Evolutionary conservation across 805 yeast species (phyloP).

Genomic region (Nematodospora valgi): DNA sequence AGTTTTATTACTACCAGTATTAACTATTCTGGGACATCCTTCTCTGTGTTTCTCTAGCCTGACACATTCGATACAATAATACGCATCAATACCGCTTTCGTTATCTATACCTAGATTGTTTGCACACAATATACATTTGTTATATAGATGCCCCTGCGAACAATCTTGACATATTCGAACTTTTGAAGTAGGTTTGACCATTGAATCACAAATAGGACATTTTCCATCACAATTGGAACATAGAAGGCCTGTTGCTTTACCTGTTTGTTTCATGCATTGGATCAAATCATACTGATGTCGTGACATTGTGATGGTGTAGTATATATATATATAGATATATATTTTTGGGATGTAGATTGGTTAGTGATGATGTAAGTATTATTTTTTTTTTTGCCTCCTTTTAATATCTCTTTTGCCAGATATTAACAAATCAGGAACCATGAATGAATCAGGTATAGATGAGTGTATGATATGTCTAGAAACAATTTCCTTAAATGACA

Average conservation of each 20-base stretch:
- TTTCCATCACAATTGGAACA: constrained; percentile 88
- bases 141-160: constrained; percentile 62
- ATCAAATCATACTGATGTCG: constrained; percentile 85
- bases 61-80: constrained; percentile 84
- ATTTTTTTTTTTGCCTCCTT: too few relatives aligned
- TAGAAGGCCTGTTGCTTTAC: constrained; percentile 62
- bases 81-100: constrained; percentile 47
- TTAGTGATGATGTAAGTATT: too few relatives aligned
- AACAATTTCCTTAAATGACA: constrained; percentile 11
- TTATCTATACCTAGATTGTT: constrained; percentile 53
- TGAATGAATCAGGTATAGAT: constrained; percentile 7
- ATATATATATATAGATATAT: too few relatives aligned
- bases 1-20: constrained; percentile 72
- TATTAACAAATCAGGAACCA: too few relatives aligned
- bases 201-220: constrained; percentile 88
- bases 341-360: too few relatives aligned
- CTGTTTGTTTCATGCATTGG: constrained; percentile 83
- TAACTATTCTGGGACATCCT: constrained; percentile 86
- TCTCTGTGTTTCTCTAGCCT: constrained; percentile 75
- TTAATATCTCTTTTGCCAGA: too few relatives aligned
- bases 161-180: constrained; percentile 85
- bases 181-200: constrained; percentile 62
- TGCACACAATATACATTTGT: constrained; percentile 79
- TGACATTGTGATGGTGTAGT: constrained; percentile 52
- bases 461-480: constrained; percentile 66